Evolutionary conservation across 352 stramenopile species (phyloP).

Genomic region (Phytophthora uliginosa): DNA sequence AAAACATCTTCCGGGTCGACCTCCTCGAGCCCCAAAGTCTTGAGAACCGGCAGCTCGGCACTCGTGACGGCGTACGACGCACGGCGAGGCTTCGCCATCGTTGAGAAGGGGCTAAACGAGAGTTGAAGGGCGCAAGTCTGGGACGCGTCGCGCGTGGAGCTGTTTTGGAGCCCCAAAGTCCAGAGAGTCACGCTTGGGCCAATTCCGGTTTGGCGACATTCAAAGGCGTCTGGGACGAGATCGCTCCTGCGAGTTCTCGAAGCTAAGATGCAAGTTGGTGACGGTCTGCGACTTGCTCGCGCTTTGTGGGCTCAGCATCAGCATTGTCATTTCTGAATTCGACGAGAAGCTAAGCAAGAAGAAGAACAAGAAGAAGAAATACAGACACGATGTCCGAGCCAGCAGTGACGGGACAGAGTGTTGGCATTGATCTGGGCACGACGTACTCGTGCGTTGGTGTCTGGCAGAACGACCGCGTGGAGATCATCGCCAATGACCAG

Average conservation of each 20-base stretch:
- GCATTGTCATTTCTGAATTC: conserved; percentile 52
- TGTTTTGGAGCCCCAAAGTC: conserved; percentile 2
- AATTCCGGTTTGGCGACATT: conserved; percentile 18
- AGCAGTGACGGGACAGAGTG: conserved; percentile 83
- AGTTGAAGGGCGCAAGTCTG: neutral
- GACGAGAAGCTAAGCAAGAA: conserved; percentile 39
- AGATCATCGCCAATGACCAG: conserved; percentile 97
- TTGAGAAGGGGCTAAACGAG: conserved; percentile 83
- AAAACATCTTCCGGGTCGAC: conserved; percentile 76
- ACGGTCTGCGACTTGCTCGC: neutral
- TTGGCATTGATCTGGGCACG: conserved; percentile 98
- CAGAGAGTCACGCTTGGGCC: conserved; percentile 2
- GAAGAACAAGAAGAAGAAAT: neutral
- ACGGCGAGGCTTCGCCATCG: conserved; percentile 47
- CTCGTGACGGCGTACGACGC: conserved; percentile 41
- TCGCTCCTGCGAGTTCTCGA: conserved; percentile 7
- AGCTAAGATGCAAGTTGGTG: neutral
- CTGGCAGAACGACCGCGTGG: conserved; percentile 98
- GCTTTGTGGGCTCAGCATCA: neutral
- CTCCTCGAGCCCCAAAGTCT: conserved; percentile 65
- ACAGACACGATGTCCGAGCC: conserved; percentile 20
- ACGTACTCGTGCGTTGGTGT: conserved; percentile 98
- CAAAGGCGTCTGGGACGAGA: conserved; percentile 26
- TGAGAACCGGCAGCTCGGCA: conserved; percentile 47
- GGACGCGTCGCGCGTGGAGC: conserved; percentile 26